Evolutionary conservation across 2,329 filamentous ascomycete genomes (phyloP).

Genomic region (Aspergillus sp.): DNA sequence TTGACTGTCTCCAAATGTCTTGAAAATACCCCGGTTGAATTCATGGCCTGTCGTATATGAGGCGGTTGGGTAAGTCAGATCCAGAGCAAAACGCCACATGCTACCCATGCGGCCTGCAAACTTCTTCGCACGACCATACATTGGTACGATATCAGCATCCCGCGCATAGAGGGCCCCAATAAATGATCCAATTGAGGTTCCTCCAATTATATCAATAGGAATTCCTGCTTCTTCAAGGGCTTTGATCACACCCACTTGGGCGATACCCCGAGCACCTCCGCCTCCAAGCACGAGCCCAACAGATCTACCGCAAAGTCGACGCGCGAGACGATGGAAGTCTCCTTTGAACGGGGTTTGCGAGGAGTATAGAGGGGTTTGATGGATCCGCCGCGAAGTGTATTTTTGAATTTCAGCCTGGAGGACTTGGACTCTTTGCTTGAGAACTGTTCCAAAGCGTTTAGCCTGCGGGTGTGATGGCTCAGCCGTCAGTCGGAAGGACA

Average conservation of each 20-base stretch:
- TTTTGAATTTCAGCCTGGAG: conserved; percentile 97
- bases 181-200: conserved; percentile 93
- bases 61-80: conserved; percentile 91
- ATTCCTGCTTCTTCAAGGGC: conserved; percentile 95
- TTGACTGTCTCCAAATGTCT: conserved; percentile 92
- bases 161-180: conserved; percentile 93
- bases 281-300: conserved; percentile 92
- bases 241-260: conserved; percentile 89
- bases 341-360: conserved; percentile 91
- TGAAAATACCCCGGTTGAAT: conserved; percentile 98
- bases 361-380: conserved; percentile 82
- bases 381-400: conserved; percentile 89
- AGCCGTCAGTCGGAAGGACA: conserved; percentile 74
- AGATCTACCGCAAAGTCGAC: conserved; percentile 86
- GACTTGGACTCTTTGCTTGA: conserved; percentile 91
- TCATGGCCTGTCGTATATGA: conserved; percentile 98
- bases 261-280: conserved; percentile 84
- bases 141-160: conserved; percentile 93
- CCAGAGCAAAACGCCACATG: conserved; percentile 96
- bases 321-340: conserved; percentile 89
- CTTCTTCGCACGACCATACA: conserved; percentile 95
- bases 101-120: conserved; percentile 98
- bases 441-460: conserved; percentile 73
- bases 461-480: conserved; percentile 71
- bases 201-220: conserved; percentile 90